Percentiles rank a stretch among this genome's conserved stretches.
These are phyloP conservation scores for Pseudogymnoascus sp. DNA, from an alignment of 2,329 filamentous ascomycete genomes.

Conservation along the genomic window DNA sequence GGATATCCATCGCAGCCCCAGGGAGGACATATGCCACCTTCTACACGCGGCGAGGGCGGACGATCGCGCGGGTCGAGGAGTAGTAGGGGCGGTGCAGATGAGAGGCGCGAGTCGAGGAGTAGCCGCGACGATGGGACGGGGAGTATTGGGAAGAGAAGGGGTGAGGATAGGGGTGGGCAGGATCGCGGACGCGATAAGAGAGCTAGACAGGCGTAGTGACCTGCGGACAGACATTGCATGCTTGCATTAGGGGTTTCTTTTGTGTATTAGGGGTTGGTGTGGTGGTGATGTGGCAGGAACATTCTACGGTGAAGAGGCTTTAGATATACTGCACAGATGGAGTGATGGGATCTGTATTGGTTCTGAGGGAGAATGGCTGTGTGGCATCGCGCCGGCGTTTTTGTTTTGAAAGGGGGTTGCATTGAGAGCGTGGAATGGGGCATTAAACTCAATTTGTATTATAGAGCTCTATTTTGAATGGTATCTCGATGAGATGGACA, in stretches of 20 bases:
- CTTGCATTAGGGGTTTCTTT: background rate
- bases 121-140: background rate
- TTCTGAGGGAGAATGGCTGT: background rate
- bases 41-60: background rate
- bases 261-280: background rate
- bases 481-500: background rate
- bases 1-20: slow-evolving; percentile 28
- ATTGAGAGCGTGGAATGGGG: background rate
- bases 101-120: slow-evolving; percentile 2
- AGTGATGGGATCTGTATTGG: background rate
- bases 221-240: background rate
- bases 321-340: slow-evolving; percentile 1
- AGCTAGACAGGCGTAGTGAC: background rate
- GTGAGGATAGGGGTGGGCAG: background rate
- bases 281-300: background rate
- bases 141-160: background rate
- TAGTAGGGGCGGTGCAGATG: background rate
- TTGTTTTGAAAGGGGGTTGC: background rate
- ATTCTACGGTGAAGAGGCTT: background rate
- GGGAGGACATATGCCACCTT: slow-evolving; percentile 18
- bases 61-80: background rate
- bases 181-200: background rate
- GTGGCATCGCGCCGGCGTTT: background rate
- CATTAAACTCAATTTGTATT: background rate
- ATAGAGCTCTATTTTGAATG: slow-evolving; percentile 6